phyloP scores from a whole-genome alignment of 768 basidiomycete species.

The Leccinum olivaceopallidum region DNA sequence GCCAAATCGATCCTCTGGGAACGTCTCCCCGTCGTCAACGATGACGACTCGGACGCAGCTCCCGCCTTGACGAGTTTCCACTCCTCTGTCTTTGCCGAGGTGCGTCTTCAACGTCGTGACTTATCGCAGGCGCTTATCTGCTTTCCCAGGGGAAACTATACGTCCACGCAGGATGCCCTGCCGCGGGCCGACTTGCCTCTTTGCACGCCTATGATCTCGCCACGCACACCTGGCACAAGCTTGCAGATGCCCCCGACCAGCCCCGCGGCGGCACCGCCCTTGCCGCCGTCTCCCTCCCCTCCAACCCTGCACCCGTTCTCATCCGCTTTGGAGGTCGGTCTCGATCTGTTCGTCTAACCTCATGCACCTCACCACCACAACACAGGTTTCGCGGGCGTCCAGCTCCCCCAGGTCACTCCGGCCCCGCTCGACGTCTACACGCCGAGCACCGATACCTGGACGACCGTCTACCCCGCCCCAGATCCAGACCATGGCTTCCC shows the following conservation, averaged over 20 bases:
- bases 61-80: constrained; percentile 41
- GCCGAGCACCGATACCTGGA: constrained; percentile 25
- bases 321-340: constrained; percentile 39
- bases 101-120: constrained; percentile 14
- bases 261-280: constrained; percentile 44
- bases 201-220: constrained; percentile 37
- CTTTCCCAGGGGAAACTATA: constrained; percentile 32
- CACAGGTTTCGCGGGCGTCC: constrained; percentile 37
- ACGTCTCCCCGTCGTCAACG: constrained; percentile 25
- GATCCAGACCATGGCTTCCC: constrained; percentile 33
- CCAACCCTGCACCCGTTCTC: constrained; percentile 25
- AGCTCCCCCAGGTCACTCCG: constrained; percentile 31
- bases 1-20: constrained; percentile 30
- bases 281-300: constrained; percentile 24
- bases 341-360: background rate
- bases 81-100: constrained; percentile 29
- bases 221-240: constrained; percentile 30
- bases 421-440: constrained; percentile 38
- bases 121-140: background rate
- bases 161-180: constrained; percentile 44
- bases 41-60: constrained; percentile 28
- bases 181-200: constrained; percentile 35
- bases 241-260: constrained; percentile 39
- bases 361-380: background rate
- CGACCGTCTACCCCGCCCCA: constrained; percentile 21